Base-by-base conservation (phyloP, 345 rosid species). In the Hypericum perforatum region DNA sequence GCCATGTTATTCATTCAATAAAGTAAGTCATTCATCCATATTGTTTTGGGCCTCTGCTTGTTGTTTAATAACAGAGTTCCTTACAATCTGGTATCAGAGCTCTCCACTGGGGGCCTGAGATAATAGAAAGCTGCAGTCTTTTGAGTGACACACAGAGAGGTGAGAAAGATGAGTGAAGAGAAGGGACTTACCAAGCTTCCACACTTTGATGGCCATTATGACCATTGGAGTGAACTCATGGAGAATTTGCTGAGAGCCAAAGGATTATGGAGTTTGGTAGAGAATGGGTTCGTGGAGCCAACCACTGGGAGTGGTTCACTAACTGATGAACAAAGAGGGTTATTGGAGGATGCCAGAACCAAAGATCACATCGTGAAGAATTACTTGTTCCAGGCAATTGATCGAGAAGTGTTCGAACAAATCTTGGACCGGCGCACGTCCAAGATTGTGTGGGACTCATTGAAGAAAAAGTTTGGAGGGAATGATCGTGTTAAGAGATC, bases 141-240 rank as follows among this genome's bases (percentile, higher is more conserved):
- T 22, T 4, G 32, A 22, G 32, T 22, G 32, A 22, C 32, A 1
- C 4, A 22, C 32, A 22, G 32, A 22, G 32, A 22, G 4, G 32
- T 22, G 32, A 22, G 32, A 22, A 22, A 22, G 32, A 22, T 22
- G 32, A 22, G 32, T 22, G 32, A 22, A 22, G 32, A 22, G 32
- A 22, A 22, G 32, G 32, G 32, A 1, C 32, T 22, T 22, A 22
- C 32, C 4, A 22, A 22, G 32, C 32, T 22, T 22, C 32, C 32
- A 22, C 4, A 22, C 32, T 22, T 22, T 4, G 32, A 22, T 22
- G 32, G 32, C 4, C 32, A 22, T 22, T 22, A 22, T 22, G 32
- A 22, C 48, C 13, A 61, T 43, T 61, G 32, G 60, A 55, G n/a
- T 54, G 54, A 53, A 7, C 9, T 62, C 14, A 62, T 63, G 61